Evolutionary conservation across 176 grass and related monocot genomes (phyloP).

Genomic region (Tillandsia fasciculata): DNA sequence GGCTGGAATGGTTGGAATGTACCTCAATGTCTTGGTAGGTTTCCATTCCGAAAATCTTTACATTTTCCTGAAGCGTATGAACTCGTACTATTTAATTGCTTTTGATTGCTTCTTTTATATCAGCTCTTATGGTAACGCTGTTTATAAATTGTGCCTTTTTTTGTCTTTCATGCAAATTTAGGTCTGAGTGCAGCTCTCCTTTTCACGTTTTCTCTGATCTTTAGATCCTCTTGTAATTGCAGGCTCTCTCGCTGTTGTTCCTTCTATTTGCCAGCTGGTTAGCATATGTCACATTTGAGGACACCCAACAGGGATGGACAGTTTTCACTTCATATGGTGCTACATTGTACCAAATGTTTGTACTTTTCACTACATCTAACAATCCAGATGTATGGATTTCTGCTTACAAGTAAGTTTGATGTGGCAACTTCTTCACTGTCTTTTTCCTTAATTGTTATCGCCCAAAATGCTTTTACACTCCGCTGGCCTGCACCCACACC

Average conservation of each 20-base stretch:
- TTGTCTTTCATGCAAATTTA: no score
- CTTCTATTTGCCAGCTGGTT: conserved; percentile 94
- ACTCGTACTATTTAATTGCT: conserved; percentile 1
- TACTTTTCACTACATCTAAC: conserved; percentile 97
- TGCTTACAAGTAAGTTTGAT: conserved; percentile 82
- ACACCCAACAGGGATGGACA: conserved; percentile 72
- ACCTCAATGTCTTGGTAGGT: conserved; percentile 91
- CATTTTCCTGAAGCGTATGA: conserved; percentile 3
- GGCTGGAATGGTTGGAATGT: conserved; percentile 60
- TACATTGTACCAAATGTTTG: conserved; percentile 95
- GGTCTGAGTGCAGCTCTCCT: no score
- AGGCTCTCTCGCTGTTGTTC: conserved; percentile 84
- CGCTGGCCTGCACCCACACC: no score
- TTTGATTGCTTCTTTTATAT: conserved; percentile 1
- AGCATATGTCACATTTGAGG: conserved; percentile 94
- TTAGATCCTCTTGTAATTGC: conserved; percentile 4
- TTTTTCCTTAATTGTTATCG: neutral
- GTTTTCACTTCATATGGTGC: conserved; percentile 63
- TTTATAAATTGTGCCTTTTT: no score
- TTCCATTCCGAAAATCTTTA: conserved; percentile 17
- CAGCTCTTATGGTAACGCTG: no score
- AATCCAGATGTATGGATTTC: conserved; percentile 98
- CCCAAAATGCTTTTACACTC: no score
- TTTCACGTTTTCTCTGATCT: neutral
- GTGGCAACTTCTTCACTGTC: conserved; percentile 13